These are phyloP conservation scores for Ramaria sp. DNA, from an alignment of 768 basidiomycete species.

Conservation along the genomic window DNA sequence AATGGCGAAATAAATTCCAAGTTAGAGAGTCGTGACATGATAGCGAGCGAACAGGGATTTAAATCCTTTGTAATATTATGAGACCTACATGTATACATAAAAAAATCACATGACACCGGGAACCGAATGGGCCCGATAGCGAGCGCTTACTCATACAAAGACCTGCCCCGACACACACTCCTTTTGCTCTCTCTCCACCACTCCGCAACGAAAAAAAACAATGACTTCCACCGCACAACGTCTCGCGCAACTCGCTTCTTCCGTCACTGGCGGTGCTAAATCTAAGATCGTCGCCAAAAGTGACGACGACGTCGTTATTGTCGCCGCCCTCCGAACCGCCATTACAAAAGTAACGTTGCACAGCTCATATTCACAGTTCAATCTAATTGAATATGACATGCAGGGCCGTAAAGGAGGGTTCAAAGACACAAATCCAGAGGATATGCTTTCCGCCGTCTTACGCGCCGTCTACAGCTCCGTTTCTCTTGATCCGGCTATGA, in stretches of 20 bases:
- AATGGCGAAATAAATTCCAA: too few relatives aligned
- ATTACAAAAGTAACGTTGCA: slow-evolving; percentile 68
- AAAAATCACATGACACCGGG: too few relatives aligned
- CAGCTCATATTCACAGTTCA: not conserved
- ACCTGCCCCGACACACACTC: too few relatives aligned
- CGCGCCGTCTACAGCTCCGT: slow-evolving; percentile 59
- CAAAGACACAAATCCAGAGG: slow-evolving; percentile 82
- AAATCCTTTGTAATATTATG: too few relatives aligned
- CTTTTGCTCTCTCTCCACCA: not conserved
- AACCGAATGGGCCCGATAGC: too few relatives aligned
- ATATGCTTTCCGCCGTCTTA: slow-evolving; percentile 67
- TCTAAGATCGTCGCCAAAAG: slow-evolving; percentile 56
- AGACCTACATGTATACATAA: too few relatives aligned
- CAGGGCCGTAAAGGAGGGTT: slow-evolving; percentile 81
- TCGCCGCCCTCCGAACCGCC: slow-evolving; percentile 80
- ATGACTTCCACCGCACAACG: slow-evolving; percentile 8
- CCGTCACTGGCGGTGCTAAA: slow-evolving; percentile 21
- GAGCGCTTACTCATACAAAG: too few relatives aligned
- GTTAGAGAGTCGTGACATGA: too few relatives aligned
- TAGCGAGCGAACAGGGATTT: too few relatives aligned
- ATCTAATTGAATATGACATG: not conserved
- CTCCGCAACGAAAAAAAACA: not conserved
- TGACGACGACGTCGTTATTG: slow-evolving; percentile 85
- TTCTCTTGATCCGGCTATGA: slow-evolving; percentile 65
- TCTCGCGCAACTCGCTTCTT: slow-evolving; percentile 2